A percentile compares a stretch with the other conserved stretches of the same genome.
Evolutionary conservation across 2,329 filamentous ascomycete species (phyloP).

Genomic region (Drechmeria coniospora): DNA sequence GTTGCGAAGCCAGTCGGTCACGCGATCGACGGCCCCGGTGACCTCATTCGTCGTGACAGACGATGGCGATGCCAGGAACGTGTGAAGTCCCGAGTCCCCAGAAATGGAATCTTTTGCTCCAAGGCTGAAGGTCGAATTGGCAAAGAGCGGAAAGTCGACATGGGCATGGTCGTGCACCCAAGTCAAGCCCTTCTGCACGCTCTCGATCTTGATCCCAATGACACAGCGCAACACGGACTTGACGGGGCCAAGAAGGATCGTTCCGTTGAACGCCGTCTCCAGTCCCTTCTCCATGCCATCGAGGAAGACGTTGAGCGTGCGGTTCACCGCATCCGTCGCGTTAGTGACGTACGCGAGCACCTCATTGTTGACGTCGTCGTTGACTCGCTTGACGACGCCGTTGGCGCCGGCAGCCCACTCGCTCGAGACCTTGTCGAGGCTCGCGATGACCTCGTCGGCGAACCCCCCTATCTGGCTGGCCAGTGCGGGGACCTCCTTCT

Average conservation of each 20-base stretch:
- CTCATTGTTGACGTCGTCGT: slow-evolving; percentile 66
- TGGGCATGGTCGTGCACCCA: slow-evolving; percentile 85
- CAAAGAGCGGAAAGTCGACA: slow-evolving; percentile 62
- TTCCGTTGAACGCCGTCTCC: slow-evolving; percentile 66
- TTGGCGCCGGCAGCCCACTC: slow-evolving; percentile 69
- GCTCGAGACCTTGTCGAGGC: slow-evolving; percentile 56
- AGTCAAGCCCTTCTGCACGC: slow-evolving; percentile 75
- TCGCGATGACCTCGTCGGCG: slow-evolving; percentile 59
- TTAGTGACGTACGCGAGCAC: slow-evolving; percentile 79
- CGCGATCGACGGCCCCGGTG: slow-evolving; percentile 54
- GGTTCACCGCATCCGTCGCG: slow-evolving; percentile 67
- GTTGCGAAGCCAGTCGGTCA: slow-evolving; percentile 50
- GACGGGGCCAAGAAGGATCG: slow-evolving; percentile 64
- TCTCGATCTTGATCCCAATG: slow-evolving; percentile 73
- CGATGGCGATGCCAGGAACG: slow-evolving; percentile 65
- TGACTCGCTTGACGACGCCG: slow-evolving; percentile 52
- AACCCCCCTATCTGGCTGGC: slow-evolving; percentile 63
- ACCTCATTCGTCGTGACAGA: slow-evolving; percentile 67
- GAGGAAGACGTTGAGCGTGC: slow-evolving; percentile 72
- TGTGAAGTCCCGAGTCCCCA: slow-evolving; percentile 43
- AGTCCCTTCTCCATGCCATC: slow-evolving; percentile 60
- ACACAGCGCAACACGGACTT: slow-evolving; percentile 71
- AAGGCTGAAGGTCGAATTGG: slow-evolving; percentile 67
- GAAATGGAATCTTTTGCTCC: slow-evolving; percentile 50
- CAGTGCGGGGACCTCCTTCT: slow-evolving; percentile 62